These are phyloP conservation scores for Spergularia azorica DNA, from an alignment of 179 eudicot species.

Conservation along the genomic window DNA sequence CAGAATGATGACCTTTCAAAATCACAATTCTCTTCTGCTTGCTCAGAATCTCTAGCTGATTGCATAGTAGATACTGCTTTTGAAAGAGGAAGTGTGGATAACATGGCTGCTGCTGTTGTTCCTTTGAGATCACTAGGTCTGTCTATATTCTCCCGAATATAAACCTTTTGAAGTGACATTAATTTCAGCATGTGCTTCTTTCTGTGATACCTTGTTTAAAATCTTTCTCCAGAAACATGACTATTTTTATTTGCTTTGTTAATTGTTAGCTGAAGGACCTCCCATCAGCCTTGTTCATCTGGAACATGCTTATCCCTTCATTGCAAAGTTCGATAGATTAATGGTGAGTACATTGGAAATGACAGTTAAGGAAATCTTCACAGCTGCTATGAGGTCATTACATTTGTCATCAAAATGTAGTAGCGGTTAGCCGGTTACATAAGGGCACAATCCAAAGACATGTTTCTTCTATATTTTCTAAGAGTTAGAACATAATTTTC, in stretches of 20 bases:
- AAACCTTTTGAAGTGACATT: not conserved
- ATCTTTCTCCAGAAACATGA: not conserved
- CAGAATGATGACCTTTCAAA: slow-evolving; percentile 42
- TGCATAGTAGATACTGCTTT: slow-evolving; percentile 73
- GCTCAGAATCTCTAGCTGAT: slow-evolving; percentile 71
- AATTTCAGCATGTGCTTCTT: not conserved
- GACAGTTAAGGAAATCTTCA: not conserved
- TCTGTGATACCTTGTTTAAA: not conserved
- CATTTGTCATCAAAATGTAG: not conserved
- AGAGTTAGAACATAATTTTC: too few relatives aligned
- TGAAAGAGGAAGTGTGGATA: slow-evolving; percentile 81
- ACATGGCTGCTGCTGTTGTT: slow-evolving; percentile 84
- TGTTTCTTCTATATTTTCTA: not conserved
- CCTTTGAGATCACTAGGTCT: slow-evolving; percentile 53
- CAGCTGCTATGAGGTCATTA: not conserved
- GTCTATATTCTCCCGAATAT: slow-evolving; percentile 9
- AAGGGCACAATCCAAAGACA: not conserved
- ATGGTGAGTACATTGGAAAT: slow-evolving; percentile 57
- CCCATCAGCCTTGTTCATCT: slow-evolving; percentile 42
- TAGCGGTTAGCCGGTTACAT: not conserved
- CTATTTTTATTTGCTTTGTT: slow-evolving; percentile 12
- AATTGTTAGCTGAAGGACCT: slow-evolving; percentile 26
- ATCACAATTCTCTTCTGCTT: slow-evolving; percentile 50
- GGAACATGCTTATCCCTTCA: slow-evolving; percentile 56
- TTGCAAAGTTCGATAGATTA: slow-evolving; percentile 69